Base-by-base conservation (phyloP, 331 rosid genomes). In the Quercus tomentella region DNA sequence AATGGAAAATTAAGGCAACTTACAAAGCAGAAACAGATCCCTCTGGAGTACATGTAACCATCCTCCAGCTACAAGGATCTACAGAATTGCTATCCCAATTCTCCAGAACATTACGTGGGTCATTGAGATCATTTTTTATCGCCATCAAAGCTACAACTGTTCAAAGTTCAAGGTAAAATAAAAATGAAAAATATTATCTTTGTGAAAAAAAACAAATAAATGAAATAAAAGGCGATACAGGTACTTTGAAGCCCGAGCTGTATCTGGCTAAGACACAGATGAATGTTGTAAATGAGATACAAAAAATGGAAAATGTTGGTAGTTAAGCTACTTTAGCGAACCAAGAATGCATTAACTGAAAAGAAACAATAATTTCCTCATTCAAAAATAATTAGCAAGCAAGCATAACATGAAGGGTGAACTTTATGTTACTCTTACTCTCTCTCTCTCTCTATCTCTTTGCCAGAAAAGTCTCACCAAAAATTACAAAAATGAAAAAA, bases 1-100 rank as follows among this genome's bases (percentile, higher is more conserved):
- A 55, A 33, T 35, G 51, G 70, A 85, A 56, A 56, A 73, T 72
- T 23, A 63, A 61, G 63, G 80, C 61, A 63, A 70, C 69, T 86
- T 86, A 96, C 99, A 96, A 85, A 85, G 89, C 93, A 79, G 93
- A 92, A 73, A 96, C 99, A 23, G 71, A 93, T 78, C 97, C 97
- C 85, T 96, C 99, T n/a, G 86, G 0, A 52, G 91, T 77, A 82
- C 99, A 96, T 55, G 98, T 93, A 62, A 96, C 92, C 99, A 96
- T 96, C 86, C 99, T 92, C 99, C 99, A 96, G 84, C 99, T 92
- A 84, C 99, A 96, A 61, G 99, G 99, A 91, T 96, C 99, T 56
- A 96, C 99, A 71, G 98, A 96, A 83, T 82, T 91, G 22, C 80
- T 85, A 87, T 96, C 99, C 99, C 99, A 96, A 84, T 76, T 88